These are phyloP conservation scores for Perkinsus olseni DNA, from an alignment of 169 alveolate species.

Conservation along the genomic window DNA sequence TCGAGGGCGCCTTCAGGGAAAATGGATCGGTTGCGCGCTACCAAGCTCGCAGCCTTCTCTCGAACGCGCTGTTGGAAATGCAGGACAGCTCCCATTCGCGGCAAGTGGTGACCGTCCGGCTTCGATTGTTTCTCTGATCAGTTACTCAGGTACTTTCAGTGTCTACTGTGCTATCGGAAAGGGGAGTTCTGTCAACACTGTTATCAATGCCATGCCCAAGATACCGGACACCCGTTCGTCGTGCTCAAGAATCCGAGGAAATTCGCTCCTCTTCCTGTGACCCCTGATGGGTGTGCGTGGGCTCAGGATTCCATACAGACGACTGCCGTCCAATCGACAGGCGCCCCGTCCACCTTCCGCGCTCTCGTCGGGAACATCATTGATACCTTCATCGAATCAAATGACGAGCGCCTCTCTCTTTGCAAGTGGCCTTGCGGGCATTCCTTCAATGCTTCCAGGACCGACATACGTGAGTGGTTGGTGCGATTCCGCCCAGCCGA, in stretches of 20 bases:
- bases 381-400: neutral
- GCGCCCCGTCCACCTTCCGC: neutral
- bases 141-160: neutral
- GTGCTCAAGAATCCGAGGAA: neutral
- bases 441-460: neutral
- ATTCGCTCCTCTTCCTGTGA: neutral
- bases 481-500: neutral
- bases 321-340: neutral
- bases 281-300: no score
- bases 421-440: neutral
- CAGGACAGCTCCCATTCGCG: neutral
- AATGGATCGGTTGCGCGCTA: neutral
- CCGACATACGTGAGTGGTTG: neutral
- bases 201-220: neutral
- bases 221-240: neutral
- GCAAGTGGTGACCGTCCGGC: neutral
- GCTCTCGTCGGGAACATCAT: neutral
- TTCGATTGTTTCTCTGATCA: neutral
- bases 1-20: no score
- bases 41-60: neutral
- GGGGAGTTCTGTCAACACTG: neutral
- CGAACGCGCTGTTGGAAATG: neutral
- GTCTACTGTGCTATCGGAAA: neutral
- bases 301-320: no score
- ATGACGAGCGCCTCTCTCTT: neutral